phyloP scores from a whole-genome alignment of 2,329 filamentous ascomycete genomes.

The Camillea tinctor region DNA sequence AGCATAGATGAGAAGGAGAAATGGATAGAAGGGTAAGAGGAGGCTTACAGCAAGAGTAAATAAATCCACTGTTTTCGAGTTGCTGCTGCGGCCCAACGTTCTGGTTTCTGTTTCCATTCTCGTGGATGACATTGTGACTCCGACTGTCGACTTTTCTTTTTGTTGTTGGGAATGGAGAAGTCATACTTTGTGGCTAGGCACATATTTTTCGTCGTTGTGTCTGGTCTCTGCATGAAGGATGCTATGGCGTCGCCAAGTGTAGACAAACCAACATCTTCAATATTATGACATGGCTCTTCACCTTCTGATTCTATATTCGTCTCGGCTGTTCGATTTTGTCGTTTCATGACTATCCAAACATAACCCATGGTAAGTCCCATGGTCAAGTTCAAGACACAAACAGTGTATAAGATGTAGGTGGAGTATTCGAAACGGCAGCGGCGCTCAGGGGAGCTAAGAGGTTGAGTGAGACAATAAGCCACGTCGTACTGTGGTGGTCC shows the following conservation, averaged over 20 bases:
- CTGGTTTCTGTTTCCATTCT: constrained; percentile 6
- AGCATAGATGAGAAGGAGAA: background rate
- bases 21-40: background rate
- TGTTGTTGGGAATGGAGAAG: constrained; percentile 7
- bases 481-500: constrained; percentile 23
- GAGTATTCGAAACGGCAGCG: constrained; percentile 28
- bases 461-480: constrained; percentile 25
- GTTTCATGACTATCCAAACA: constrained; percentile 13
- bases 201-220: constrained; percentile 24
- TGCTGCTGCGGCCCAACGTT: constrained; percentile 14
- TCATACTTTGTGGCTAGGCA: constrained; percentile 25
- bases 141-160: background rate
- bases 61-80: constrained; percentile 1
- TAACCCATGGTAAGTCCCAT: constrained; percentile 20
- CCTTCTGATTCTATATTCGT: background rate
- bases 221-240: constrained; percentile 26
- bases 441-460: background rate
- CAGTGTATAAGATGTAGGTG: constrained; percentile 18
- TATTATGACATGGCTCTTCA: background rate
- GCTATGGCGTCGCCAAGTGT: constrained; percentile 31
- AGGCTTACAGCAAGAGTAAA: constrained; percentile 2
- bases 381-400: constrained; percentile 21
- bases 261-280: constrained; percentile 10
- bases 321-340: background rate
- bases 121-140: constrained; percentile 3